Base-by-base conservation (phyloP, 169 alveolate species). In the Miamiensis avidus region DNA sequence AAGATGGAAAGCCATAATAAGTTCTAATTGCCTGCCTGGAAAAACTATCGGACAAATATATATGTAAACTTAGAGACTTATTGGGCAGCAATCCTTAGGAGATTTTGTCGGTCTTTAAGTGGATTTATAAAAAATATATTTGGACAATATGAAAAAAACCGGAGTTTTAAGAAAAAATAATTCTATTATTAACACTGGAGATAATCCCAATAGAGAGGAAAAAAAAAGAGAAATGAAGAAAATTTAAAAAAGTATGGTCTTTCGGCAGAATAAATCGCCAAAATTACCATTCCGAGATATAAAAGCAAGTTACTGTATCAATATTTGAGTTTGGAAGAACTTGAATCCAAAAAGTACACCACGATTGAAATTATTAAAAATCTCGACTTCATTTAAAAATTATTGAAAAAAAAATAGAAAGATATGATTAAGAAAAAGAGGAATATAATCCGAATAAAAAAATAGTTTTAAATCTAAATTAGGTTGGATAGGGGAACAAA, bases 101-200 rank as follows among this genome's bases (percentile, higher is more conserved):
- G 96, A 93, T 78, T 93, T 91, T 81, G 85, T 93, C 93, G 93
- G 93, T 26, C 84, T 93, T n/a, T 89, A 87, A 29, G 81, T 93
- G 20, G 92, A 91, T 77, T 65, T 93, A 0, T 91, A 93, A 65
- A 33, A 82, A 65, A 92, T 93, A 74, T 88, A 81, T 65, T 33
- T 82, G 1, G 79, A 89, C 76, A 93, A 93, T 81, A 64, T 74
- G 78, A 83, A 82, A n/a, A 93, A 91, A 81, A 84, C 33, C 64
- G 90, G 82, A 31, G 91, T 93, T 29, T 69, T 90, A 73, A 78
- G 95, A 81, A 93, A 93, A 81, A 88, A 90, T 81, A 91, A 91
- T 32, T 89, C 89, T 65, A 89, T 93, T 74, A 89, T 93, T 33
- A 93, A 93, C 75, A 89, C 92, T 28, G 96, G 96, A 11, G 93